These are phyloP conservation scores for Erodium maritimum DNA, from an alignment of 345 rosid species.

Conservation along the genomic window DNA sequence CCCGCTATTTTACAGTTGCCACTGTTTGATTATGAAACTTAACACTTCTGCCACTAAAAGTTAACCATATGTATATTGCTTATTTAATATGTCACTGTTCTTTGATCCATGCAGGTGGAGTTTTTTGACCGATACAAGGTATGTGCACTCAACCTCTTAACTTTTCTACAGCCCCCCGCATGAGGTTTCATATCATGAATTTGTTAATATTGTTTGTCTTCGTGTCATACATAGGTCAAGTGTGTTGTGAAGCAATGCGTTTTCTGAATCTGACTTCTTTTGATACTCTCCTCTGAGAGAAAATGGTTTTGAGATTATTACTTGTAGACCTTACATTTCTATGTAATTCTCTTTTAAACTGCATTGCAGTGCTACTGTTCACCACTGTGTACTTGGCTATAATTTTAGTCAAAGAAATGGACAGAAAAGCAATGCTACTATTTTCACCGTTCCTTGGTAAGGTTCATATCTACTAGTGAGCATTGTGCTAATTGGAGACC, in stretches of 20 bases:
- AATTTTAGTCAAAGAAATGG: too few relatives aligned
- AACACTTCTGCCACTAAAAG: background rate
- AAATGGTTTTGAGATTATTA: too few relatives aligned
- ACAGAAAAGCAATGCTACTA: too few relatives aligned
- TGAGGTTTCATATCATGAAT: background rate
- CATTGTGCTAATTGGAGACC: background rate
- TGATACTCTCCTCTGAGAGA: too few relatives aligned
- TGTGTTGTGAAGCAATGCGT: too few relatives aligned
- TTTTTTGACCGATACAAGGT: conserved; percentile 91
- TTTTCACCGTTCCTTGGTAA: background rate
- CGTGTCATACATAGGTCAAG: too few relatives aligned
- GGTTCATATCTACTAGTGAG: background rate
- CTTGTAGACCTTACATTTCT: too few relatives aligned
- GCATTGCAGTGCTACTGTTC: too few relatives aligned
- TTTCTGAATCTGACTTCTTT: too few relatives aligned
- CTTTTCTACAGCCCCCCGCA: background rate
- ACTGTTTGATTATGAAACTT: background rate
- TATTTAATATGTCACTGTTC: conserved; percentile 1
- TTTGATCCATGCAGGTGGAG: conserved; percentile 43
- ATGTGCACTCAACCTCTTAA: background rate
- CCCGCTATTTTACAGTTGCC: too few relatives aligned
- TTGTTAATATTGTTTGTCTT: background rate
- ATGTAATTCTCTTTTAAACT: too few relatives aligned
- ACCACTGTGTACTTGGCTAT: too few relatives aligned
- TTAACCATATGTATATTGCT: background rate